Conservation (phyloP, 257 asterid species). For the Craterostigma plantagineum region DNA sequence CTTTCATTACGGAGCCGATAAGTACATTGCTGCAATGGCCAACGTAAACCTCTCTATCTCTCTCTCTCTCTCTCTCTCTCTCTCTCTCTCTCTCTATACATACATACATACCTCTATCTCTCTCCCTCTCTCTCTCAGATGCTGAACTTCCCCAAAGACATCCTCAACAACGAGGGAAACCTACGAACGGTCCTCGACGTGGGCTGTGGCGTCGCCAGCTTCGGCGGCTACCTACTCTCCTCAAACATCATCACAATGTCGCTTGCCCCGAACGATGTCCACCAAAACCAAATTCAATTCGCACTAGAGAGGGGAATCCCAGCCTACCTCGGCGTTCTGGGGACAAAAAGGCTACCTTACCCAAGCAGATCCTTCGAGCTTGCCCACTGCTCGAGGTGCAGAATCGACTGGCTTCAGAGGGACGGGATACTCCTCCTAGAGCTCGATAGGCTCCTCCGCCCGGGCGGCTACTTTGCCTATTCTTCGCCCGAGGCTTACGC, state of each 20-base stretch:
- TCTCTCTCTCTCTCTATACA: too few species aligned
- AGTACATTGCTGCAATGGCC: constrained; percentile 67
- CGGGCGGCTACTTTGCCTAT: constrained; percentile 85
- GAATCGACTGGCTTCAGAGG: constrained; percentile 84
- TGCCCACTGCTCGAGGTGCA: constrained; percentile 79
- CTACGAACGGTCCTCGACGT: constrained; percentile 69
- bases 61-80: too few species aligned
- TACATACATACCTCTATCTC: too few species aligned
- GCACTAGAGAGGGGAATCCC: constrained; percentile 88
- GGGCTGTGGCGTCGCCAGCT: constrained; percentile 90
- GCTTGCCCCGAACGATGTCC: constrained; percentile 78
- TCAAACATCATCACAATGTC: constrained; percentile 70
- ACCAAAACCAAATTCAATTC: constrained; percentile 81
- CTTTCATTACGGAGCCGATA: constrained; percentile 79
- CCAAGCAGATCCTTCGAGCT: constrained; percentile 84
- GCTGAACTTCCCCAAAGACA: constrained; percentile 47
- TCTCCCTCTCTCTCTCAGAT: constrained; percentile 20
- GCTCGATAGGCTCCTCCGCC: constrained; percentile 66
- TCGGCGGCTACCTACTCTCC: constrained; percentile 73
- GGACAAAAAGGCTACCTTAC: constrained; percentile 75
- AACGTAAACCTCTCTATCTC: constrained; percentile 27
- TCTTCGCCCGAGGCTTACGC: constrained; percentile 91
- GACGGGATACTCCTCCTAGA: constrained; percentile 81
- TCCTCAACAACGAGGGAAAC: constrained; percentile 48
- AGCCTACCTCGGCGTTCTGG: constrained; percentile 78